These are phyloP conservation scores for Piper betle DNA, from an alignment of 164 flowering plant species.

Conservation along the genomic window DNA sequence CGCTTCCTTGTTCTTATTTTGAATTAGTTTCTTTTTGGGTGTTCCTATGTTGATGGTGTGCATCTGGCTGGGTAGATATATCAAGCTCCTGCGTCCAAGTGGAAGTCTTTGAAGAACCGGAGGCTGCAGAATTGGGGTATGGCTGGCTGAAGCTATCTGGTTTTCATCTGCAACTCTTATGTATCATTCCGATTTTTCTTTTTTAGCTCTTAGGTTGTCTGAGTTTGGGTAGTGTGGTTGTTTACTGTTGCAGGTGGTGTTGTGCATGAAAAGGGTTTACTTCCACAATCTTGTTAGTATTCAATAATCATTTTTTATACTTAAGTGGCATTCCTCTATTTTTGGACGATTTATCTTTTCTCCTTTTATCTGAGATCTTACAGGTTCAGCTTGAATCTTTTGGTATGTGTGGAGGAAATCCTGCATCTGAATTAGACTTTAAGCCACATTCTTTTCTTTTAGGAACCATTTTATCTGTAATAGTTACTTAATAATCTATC, in stretches of 20 bases:
- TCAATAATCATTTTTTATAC: too few relatives aligned
- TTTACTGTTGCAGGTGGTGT: constrained; percentile 45
- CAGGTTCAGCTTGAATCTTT: too few relatives aligned
- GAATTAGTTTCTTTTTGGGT: not conserved
- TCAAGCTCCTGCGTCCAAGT: constrained; percentile 54
- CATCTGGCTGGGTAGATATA: constrained; percentile 32
- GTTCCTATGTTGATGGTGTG: not conserved
- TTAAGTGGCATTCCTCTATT: not conserved
- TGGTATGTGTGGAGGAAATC: too few relatives aligned
- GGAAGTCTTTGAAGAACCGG: constrained; percentile 78
- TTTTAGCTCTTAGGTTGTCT: too few relatives aligned
- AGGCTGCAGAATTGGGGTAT: constrained; percentile 91
- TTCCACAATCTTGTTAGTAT: constrained; percentile 65
- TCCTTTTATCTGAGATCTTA: not conserved
- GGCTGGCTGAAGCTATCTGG: constrained; percentile 1
- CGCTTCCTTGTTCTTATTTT: not conserved
- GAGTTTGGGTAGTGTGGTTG: not conserved
- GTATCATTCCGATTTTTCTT: not conserved
- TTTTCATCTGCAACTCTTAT: not conserved
- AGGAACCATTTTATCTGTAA: too few relatives aligned
- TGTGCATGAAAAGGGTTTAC: constrained; percentile 89
- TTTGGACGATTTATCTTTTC: not conserved
- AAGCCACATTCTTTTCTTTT: too few relatives aligned
- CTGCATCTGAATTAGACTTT: too few relatives aligned
- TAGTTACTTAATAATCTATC: too few relatives aligned